Percentiles rank a stretch among this genome's conserved stretches.
Conservation (phyloP, 2,329 filamentous ascomycete species). For the Botrytis pseudocinerea region DNA sequence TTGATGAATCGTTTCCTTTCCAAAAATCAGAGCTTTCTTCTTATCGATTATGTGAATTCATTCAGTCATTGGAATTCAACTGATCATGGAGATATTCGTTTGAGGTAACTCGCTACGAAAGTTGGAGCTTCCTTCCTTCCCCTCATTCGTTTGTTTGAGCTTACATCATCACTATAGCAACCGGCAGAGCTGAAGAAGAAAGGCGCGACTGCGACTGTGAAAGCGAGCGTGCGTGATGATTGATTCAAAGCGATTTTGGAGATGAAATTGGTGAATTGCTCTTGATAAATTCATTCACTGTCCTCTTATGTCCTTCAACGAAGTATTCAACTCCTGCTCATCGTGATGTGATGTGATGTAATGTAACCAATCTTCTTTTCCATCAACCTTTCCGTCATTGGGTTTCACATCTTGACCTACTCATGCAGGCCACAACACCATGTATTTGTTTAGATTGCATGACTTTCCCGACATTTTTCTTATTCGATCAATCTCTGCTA, state of each 20-base stretch:
- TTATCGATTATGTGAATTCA: constrained; percentile 14
- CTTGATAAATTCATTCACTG: not conserved
- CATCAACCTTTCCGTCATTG: not conserved
- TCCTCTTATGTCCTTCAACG: not conserved
- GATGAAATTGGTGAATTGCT: not conserved
- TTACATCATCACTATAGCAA: constrained; percentile 19
- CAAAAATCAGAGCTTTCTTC: constrained; percentile 13
- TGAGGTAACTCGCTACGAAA: not conserved
- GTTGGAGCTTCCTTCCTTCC: constrained; percentile 12
- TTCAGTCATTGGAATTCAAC: not conserved
- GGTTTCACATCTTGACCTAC: constrained; percentile 2
- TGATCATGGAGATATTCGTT: constrained; percentile 14
- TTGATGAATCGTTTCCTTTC: constrained; percentile 15
- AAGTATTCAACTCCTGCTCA: not conserved
- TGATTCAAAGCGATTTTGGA: not conserved
- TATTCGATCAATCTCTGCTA: not conserved
- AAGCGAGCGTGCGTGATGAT: not conserved
- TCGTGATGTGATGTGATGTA: not conserved
- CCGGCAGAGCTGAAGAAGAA: constrained; percentile 13
- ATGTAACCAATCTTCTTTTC: not conserved
- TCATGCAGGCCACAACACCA: not conserved
- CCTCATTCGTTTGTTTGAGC: constrained; percentile 6
- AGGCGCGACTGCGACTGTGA: not conserved
- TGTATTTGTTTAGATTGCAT: not conserved
- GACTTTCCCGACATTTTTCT: constrained; percentile 1